Evolutionary conservation across 495 filamentous ascomycete genomes (phyloP).

Genomic region (Xylaria bambusicola): DNA sequence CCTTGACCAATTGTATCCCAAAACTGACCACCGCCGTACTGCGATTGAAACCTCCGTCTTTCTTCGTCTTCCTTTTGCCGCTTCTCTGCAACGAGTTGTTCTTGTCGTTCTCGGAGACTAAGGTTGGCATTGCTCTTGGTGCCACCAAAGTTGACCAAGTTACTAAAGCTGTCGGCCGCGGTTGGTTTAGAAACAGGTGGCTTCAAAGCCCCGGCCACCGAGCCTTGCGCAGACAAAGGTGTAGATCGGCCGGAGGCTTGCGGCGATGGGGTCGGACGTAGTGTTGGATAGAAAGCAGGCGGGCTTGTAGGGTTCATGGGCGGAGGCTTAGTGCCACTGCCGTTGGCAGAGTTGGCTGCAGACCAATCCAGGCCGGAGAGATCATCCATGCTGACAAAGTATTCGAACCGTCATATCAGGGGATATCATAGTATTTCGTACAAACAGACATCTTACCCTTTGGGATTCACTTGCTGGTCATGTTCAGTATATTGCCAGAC

Average conservation of each 20-base stretch:
- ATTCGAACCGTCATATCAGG: slow-evolving; percentile 28
- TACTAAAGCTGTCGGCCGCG: slow-evolving; percentile 83
- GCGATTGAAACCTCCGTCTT: slow-evolving; percentile 65
- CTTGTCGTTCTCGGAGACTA: slow-evolving; percentile 82
- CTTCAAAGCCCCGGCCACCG: slow-evolving; percentile 49
- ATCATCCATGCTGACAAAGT: slow-evolving; percentile 51
- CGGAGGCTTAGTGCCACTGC: slow-evolving; percentile 43
- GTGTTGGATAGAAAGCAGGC: slow-evolving; percentile 57
- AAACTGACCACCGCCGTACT: slow-evolving; percentile 72
- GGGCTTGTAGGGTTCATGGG: slow-evolving; percentile 50
- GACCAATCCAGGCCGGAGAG: slow-evolving; percentile 57
- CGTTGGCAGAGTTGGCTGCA: slow-evolving; percentile 39
- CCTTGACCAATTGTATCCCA: slow-evolving; percentile 64
- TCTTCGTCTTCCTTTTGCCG: slow-evolving; percentile 73
- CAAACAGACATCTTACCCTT: slow-evolving; percentile 17
- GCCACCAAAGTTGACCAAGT: slow-evolving; percentile 74
- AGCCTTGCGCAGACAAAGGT: slow-evolving; percentile 60
- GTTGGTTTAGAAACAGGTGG: slow-evolving; percentile 60
- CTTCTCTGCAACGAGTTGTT: slow-evolving; percentile 75
- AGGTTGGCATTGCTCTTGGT: slow-evolving; percentile 70
- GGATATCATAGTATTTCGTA: slow-evolving; percentile 14
- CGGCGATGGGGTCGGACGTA: slow-evolving; percentile 63
- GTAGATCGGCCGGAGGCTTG: slow-evolving; percentile 67
- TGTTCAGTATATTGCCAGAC: not conserved
- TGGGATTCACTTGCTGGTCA: slow-evolving; percentile 17